Conservation (phyloP, 2,329 filamentous ascomycete species). For the Sclerotinia glacialis region DNA sequence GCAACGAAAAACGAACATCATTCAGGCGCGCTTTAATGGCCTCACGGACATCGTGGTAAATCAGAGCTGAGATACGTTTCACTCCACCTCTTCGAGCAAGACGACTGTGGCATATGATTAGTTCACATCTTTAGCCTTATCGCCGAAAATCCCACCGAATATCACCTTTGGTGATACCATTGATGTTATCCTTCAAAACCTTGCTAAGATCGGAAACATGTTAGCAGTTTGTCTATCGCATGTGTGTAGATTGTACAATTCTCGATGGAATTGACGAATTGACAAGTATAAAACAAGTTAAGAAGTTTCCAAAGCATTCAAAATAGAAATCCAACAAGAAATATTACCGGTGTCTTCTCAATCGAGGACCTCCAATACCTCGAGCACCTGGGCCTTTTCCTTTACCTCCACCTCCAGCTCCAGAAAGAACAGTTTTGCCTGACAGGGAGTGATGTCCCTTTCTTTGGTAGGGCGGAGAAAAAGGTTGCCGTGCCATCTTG, state of each 20-base stretch:
- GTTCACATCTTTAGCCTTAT: not conserved
- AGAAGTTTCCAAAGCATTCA: not conserved
- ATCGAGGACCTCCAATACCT: constrained; percentile 23
- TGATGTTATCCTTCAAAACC: constrained; percentile 48
- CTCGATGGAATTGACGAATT: not conserved
- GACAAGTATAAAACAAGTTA: not conserved
- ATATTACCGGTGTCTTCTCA: constrained; percentile 23
- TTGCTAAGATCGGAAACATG: constrained; percentile 42
- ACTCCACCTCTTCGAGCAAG: constrained; percentile 74
- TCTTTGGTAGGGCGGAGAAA: not conserved
- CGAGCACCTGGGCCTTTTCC: constrained; percentile 25
- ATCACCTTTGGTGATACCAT: constrained; percentile 53
- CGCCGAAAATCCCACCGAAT: constrained; percentile 46
- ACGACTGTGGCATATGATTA: constrained; percentile 45
- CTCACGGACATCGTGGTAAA: constrained; percentile 61
- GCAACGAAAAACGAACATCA: constrained; percentile 40
- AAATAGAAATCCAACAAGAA: not conserved
- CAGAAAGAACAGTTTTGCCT: not conserved
- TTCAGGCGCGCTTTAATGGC: constrained; percentile 52
- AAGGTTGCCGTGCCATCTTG: not conserved
- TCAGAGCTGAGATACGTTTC: constrained; percentile 63
- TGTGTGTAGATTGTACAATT: not conserved
- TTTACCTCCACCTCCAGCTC: constrained; percentile 15
- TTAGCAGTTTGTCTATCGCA: constrained; percentile 8
- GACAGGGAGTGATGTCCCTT: not conserved